Base-by-base conservation (phyloP, 345 rosid species). In the Erysimum cheiranthoides region DNA sequence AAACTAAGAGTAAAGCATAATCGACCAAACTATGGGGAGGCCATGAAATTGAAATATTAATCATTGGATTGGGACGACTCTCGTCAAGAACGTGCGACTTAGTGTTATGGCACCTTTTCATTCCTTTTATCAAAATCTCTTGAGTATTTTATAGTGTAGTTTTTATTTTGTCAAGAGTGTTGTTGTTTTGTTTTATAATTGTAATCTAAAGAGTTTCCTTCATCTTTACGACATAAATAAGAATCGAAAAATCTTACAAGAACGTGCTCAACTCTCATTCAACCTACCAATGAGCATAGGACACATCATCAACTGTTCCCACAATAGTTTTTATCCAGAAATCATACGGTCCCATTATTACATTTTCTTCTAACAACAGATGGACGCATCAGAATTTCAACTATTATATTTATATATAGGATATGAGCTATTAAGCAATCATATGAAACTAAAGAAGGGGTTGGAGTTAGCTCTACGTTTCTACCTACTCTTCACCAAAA, bases 71-170 rank as follows among this genome's bases (percentile, higher is more conserved):
- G 16, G 7, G 54, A 76, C 71, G 56, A 76, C 80, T 70, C 70
- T 71, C 76, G 61, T 77, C 80, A 57, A 70, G 72, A 77, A 77
- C 80, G 80, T 77, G 80, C 54, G 9, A 71, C 80, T 77, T 71
- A 71, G 80, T 77, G 76, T 77, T 47, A 35, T 5, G 72, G 76
- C 80, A 77, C 76, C 80, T 70, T 54, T 77, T 70, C 75, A 63
- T 54, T 70, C 65, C 47, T 54, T 8, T 46, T 11, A 51, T 52
- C 38, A 76, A 61, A 61, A 61, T 61, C 74, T 61, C 17, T 63
- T 76, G 12, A 5, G 18, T 16, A 25, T 34, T 68, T 32, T 40
- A 51, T 59, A 28, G 7, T 59, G 13, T 18, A 39, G 39, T 45
- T 40, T 40, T 35, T 51, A 8, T 52, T 68, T 68, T 43, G 70